Base-by-base conservation (phyloP, 768 basidiomycete species). In the Tulasnella calospora region DNA sequence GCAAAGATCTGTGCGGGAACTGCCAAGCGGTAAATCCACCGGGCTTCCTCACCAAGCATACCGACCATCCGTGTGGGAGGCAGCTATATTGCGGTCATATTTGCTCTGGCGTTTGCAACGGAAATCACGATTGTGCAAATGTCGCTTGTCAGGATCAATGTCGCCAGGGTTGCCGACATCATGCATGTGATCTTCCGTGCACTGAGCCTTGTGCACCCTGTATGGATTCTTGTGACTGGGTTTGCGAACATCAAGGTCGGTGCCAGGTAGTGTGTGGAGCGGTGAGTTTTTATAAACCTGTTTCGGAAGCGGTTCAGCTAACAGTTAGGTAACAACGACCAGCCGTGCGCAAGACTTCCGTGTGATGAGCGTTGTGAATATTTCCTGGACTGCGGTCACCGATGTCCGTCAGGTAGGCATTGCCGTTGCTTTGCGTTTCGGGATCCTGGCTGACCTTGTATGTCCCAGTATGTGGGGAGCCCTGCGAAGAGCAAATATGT, bases 231-330 rank as follows among this genome's bases (percentile, higher is more conserved):
- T 93, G 92, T 80, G 85, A 84, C 4, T 92, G 92, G 90, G 81
- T 57, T 77, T 92, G 92, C 81, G 80, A 85, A 8, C 92, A 92
- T 80, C 80, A 86, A 41, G 77, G 30, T 12, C 61, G 73, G 0
- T 92, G 92, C 78, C 87, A 88, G 5, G 86, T 92, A 8, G 88
- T 90, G 0, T 92, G 92, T 81, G 90, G 91, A 19, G 91, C 91
- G 7, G 91, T 92, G 77, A 84, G 90, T 85, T 12, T 17, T 51
- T 51, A n/a, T 3, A 21, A 7, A 12, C 17, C 44, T 44, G 40
- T 44, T 44, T 44, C 44, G 12, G 12, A 44, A 15, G 6, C 38
- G 38, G 41, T 7, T 4, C 1, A 44, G 13, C 13, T 44, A 44
- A 44, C 13, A 44, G 41, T 10, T 7, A 9, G 1, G 41, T 8